Evolutionary conservation across 2,329 filamentous ascomycete genomes (phyloP).

Genomic region (Ophiostoma ulmi): DNA sequence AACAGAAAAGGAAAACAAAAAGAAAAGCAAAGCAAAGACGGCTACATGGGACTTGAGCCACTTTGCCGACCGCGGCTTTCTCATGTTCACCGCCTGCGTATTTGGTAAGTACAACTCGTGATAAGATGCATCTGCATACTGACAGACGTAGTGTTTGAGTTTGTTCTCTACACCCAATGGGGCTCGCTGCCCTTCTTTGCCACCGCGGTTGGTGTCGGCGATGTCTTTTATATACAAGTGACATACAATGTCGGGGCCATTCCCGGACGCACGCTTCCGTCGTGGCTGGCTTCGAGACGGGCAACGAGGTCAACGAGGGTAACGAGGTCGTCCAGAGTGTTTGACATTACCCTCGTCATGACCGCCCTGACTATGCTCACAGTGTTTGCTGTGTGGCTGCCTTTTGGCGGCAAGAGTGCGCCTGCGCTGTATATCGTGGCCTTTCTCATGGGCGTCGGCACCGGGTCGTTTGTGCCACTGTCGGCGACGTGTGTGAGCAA

Average conservation of each 20-base stretch:
- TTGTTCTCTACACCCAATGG: slow-evolving; percentile 34
- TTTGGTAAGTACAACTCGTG: slow-evolving; percentile 29
- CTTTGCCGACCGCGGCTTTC: slow-evolving; percentile 30
- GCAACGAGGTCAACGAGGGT: not conserved
- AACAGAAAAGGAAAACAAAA: not conserved
- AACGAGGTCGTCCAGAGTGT: not conserved
- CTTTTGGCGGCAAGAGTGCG: slow-evolving; percentile 29
- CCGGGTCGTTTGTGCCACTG: slow-evolving; percentile 33
- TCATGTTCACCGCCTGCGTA: slow-evolving; percentile 31
- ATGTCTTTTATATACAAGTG: slow-evolving; percentile 33
- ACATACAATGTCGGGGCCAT: slow-evolving; percentile 34
- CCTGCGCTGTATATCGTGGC: slow-evolving; percentile 30
- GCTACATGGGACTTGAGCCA: slow-evolving; percentile 23
- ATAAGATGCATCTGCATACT: not conserved
- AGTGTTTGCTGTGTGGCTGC: slow-evolving; percentile 30
- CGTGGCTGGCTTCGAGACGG: slow-evolving; percentile 27
- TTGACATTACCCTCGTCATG: not conserved
- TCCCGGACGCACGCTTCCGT: slow-evolving; percentile 30
- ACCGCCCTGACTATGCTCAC: not conserved
- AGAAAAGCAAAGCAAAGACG: not conserved
- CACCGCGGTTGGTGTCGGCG: slow-evolving; percentile 28
- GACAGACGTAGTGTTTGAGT: slow-evolving; percentile 31
- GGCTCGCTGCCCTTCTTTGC: slow-evolving; percentile 33
- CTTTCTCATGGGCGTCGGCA: slow-evolving; percentile 32
- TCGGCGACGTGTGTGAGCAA: slow-evolving; percentile 31